phyloP scores from a whole-genome alignment of 2,329 filamentous ascomycete genomes.

The Colletotrichum shisoi region DNA sequence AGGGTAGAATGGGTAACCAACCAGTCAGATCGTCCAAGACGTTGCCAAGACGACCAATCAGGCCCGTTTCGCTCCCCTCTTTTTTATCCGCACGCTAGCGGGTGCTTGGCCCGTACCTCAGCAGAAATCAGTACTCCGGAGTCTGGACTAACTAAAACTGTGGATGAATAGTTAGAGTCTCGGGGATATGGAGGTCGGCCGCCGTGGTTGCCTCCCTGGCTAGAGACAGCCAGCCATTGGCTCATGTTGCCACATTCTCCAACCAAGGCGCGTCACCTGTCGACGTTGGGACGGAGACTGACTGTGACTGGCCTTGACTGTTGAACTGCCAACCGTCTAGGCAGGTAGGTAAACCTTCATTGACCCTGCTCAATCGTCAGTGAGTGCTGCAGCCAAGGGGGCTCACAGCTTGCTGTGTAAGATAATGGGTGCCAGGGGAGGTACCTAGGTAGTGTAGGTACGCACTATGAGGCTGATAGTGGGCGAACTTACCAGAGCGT shows the following conservation, averaged over 20 bases:
- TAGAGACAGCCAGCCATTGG: background rate
- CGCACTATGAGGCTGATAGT: too few species aligned
- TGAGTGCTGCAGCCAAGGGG: conserved; percentile 21
- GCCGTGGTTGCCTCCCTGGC: background rate
- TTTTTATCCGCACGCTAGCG: conserved; percentile 34
- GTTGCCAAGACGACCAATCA: conserved; percentile 23
- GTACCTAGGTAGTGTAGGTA: too few species aligned
- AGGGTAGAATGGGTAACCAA: background rate
- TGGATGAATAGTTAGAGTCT: conserved; percentile 5
- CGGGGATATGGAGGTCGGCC: background rate
- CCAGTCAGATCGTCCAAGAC: conserved; percentile 17
- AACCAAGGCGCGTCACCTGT: background rate
- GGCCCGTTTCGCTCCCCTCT: conserved; percentile 19
- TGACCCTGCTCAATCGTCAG: conserved; percentile 9
- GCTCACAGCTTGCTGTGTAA: background rate
- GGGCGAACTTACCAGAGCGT: background rate
- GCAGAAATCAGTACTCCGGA: background rate
- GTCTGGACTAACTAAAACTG: conserved; percentile 1
- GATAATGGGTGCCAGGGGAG: too few species aligned
- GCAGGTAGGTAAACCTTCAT: background rate
- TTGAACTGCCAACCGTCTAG: background rate
- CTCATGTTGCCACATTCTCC: conserved; percentile 13
- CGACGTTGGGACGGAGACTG: background rate
- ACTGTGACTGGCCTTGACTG: background rate
- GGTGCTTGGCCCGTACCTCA: conserved; percentile 2